Evolutionary conservation across 352 stramenopile species (phyloP).

Genomic region (Phytophthora cactorum): DNA sequence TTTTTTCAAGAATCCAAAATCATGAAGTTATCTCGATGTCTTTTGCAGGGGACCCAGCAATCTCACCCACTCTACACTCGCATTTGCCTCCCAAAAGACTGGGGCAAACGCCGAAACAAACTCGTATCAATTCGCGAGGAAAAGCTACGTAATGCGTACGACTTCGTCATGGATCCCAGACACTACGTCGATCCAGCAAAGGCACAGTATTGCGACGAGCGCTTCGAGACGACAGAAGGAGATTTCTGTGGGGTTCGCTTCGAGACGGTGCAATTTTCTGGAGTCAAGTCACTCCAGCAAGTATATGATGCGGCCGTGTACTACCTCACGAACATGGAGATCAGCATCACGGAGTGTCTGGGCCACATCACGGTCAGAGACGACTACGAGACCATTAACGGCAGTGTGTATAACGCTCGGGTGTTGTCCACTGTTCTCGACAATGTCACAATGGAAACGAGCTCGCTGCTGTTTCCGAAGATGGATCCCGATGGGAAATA

Average conservation of each 20-base stretch:
- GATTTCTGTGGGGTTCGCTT: slow-evolving; percentile 35
- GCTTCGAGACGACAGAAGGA: slow-evolving; percentile 30
- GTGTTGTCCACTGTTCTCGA: slow-evolving; percentile 20
- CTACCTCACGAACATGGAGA: slow-evolving; percentile 48
- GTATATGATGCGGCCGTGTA: slow-evolving; percentile 42
- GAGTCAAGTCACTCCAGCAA: slow-evolving; percentile 34
- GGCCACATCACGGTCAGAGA: slow-evolving; percentile 37
- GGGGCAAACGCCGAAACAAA: slow-evolving; percentile 11
- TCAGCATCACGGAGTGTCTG: slow-evolving; percentile 38
- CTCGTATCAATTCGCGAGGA: slow-evolving; percentile 17
- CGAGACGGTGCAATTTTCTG: slow-evolving; percentile 36
- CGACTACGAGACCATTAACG: slow-evolving; percentile 31
- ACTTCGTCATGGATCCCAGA: slow-evolving; percentile 29
- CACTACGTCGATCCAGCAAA: slow-evolving; percentile 20
- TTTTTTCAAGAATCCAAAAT: not conserved
- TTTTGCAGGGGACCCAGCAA: slow-evolving; percentile 18
- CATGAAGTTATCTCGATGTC: not conserved
- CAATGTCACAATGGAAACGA: slow-evolving; percentile 35
- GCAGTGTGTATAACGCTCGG: slow-evolving; percentile 19
- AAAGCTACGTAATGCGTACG: slow-evolving; percentile 28
- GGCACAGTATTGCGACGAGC: slow-evolving; percentile 27
- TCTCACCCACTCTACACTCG: slow-evolving; percentile 26
- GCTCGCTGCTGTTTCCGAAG: slow-evolving; percentile 34
- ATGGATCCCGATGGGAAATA: slow-evolving; percentile 25
- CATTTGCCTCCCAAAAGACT: slow-evolving; percentile 27